Evolutionary conservation across 1,139 yeast genomes (phyloP), one percentile per base, ranked within the genome.

Genomic region (Meyerozyma smithsonii): DNA sequence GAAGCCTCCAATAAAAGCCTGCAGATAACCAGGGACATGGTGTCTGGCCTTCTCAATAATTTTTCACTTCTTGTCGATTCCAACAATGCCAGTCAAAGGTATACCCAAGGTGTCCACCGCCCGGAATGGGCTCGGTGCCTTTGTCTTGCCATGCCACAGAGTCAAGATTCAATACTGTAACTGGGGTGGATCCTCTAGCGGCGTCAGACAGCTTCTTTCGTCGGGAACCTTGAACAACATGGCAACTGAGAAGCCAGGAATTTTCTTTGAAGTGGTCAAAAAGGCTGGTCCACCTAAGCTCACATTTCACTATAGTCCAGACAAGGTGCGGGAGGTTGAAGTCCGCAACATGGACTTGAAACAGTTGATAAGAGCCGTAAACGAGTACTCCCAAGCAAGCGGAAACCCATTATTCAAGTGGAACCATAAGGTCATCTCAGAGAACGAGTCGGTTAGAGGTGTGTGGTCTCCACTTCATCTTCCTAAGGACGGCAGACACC

Each of bases 381-480:
- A 77, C 50, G 84, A 80, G 48, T 57, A 57, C 50, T 55, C 66
- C 39, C 73, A 66, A 52, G 55, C 66, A 43, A 60, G 68, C 40
- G 77, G 76, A 35, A 61, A 62, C 40, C 59, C 60, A 8, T 61
- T 67, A 43, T 64, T 67, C 59, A 71, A 70, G 50, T 69, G 51
- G 55, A 71, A 71, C 59, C 81, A 84, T 49, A 83, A 84, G 50
- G 97, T 92, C 33, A 76, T 79, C 59, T 83, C 95, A 35, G 62
- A 74, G 44, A 92, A 90, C 60, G 79, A 77, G 45, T 83, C 95
- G 38, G 92, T 92, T 14, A 84, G 99, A 73, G 99, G 98, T 54
- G 74, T 92, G 39, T 92, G 99, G 98, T 88, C 97, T 37, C 98
- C 98, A 42, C 73, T 92, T 70, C 97, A 92, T 59, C 80, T 76